Evolutionary conservation across 2,329 filamentous ascomycete genomes (phyloP).

Genomic region (Metarhizium album): DNA sequence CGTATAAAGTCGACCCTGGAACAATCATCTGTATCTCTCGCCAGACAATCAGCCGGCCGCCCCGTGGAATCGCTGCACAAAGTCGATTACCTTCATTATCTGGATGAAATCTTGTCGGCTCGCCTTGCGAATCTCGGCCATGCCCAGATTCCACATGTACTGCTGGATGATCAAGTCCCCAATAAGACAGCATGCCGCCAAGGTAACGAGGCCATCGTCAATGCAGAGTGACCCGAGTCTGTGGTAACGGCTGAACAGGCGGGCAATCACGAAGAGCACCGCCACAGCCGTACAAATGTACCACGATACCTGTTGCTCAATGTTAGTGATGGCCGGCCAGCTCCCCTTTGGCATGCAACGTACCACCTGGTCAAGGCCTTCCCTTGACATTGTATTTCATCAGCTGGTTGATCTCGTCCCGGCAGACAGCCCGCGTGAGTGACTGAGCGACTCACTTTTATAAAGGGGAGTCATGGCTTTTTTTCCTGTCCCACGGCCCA

Average conservation of each 20-base stretch:
- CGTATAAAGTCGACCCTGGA: slow-evolving; percentile 28
- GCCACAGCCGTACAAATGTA: background rate
- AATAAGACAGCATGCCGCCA: background rate
- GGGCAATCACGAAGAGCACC: background rate
- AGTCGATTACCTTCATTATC: slow-evolving; percentile 12
- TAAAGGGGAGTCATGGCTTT: background rate
- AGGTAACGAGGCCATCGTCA: background rate
- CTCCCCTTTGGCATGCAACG: background rate
- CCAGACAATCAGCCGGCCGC: slow-evolving; percentile 4
- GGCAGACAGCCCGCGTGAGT: no score
- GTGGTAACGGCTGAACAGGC: background rate
- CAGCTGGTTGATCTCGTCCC: background rate
- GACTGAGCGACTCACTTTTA: no score
- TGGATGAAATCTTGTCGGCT: slow-evolving; percentile 13
- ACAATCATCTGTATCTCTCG: slow-evolving; percentile 24
- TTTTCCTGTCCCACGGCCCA: background rate
- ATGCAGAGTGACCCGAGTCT: background rate
- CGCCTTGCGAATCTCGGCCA: slow-evolving; percentile 15
- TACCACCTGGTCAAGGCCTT: background rate
- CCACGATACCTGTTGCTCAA: background rate
- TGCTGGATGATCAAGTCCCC: background rate
- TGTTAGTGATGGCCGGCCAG: background rate
- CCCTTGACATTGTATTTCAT: background rate
- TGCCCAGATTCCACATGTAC: slow-evolving; percentile 8
- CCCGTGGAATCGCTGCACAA: no score